Evolutionary conservation across 495 filamentous ascomycete genomes (phyloP), one percentile per base, ranked within the genome.

Genomic region (Penicillium atrosanguineum): DNA sequence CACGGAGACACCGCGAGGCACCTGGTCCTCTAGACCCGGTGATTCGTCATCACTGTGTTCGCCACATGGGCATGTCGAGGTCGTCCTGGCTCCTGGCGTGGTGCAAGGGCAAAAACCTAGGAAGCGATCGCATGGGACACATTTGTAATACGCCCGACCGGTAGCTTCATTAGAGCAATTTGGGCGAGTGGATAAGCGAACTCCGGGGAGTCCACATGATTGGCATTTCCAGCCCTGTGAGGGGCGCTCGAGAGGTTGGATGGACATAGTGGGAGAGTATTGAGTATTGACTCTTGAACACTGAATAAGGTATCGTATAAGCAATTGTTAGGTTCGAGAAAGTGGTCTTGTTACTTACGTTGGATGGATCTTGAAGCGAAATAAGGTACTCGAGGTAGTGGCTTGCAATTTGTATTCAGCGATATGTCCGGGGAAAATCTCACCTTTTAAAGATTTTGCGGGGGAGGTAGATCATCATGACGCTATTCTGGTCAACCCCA

Each of bases 121-220:
- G 38, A 31, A 39, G 43, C 59, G 59, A 44, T 61, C 54, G 51
- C 55, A 61, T n/a, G 55, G 59, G 12, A 61, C 48, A 39, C 55
- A 61, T 21, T 61, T 61, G 59, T 58, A 61, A 55, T 55, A 55
- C 21, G 59, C 59, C 3, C 26, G 34, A 28, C 28, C 47, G 31
- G 46, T 26, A 28, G 28, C 15, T 7, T 49, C 31, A 28, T 40
- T 39, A 23, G 37, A 49, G 49, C 26, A 12, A 19, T 25, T 18
- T 12, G 34, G 19, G 44, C 44, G 41, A 16, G 53, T 18, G 28
- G 44, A 46, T 6, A 61, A 29, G 19, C 59, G 59, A 12, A 61
- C 59, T 15, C 59, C 59, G 34, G 59, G 59, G n/a, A 61, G 59
- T n/a, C 59, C 59, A 20, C 55, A 58, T 25, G 47, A 19, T n/a